phyloP scores from a whole-genome alignment of 345 rosid species.

The Aethionema arabicum region DNA sequence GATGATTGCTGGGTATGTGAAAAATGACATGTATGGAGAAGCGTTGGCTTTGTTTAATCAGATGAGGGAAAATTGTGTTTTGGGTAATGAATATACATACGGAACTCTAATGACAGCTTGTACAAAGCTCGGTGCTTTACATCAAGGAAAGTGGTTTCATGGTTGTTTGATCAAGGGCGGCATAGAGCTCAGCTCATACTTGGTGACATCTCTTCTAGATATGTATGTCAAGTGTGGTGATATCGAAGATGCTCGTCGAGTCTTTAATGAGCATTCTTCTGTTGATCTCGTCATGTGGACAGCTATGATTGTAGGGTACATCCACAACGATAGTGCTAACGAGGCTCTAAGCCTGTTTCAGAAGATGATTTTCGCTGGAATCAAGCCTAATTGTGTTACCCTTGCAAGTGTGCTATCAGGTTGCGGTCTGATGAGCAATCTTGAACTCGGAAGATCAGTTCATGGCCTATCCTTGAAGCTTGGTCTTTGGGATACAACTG shows the following conservation, averaged over 20 bases:
- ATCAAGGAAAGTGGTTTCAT: constrained; percentile 81
- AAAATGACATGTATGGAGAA: constrained; percentile 48
- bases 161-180: constrained; percentile 70
- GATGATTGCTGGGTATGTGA: constrained; percentile 79
- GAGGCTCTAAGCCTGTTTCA: constrained; percentile 64
- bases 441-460: constrained; percentile 53
- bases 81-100: constrained; percentile 57
- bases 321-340: constrained; percentile 51
- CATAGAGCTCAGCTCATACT: constrained; percentile 49
- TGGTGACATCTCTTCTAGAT: constrained; percentile 61
- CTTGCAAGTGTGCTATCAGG: constrained; percentile 64
- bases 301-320: constrained; percentile 86
- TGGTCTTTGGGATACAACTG: constrained; percentile 56
- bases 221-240: constrained; percentile 82
- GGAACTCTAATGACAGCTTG: constrained; percentile 70
- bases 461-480: constrained; percentile 64
- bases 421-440: constrained; percentile 56
- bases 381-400: constrained; percentile 64
- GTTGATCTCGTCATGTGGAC: constrained; percentile 75
- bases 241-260: constrained; percentile 52
- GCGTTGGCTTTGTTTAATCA: constrained; percentile 61
- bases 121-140: constrained; percentile 60
- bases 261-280: constrained; percentile 48
- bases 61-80: constrained; percentile 57
- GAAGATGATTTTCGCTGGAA: constrained; percentile 48